Evolutionary conservation across 108 stramenopile species (phyloP), one percentile per base, ranked within the genome.

Genomic region (Schizochytrium sp.): DNA sequence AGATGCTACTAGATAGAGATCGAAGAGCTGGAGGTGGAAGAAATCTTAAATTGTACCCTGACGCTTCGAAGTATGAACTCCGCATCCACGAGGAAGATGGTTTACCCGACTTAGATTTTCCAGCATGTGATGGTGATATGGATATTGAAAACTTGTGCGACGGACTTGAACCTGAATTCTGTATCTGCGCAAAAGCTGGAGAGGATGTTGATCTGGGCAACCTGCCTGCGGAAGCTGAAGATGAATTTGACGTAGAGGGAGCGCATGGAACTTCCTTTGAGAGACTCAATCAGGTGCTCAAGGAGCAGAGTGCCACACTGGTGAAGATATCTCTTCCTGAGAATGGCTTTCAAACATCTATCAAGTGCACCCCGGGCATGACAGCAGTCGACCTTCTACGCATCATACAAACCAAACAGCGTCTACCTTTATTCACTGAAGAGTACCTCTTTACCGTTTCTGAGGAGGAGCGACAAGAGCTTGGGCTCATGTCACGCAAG

Each of bases 71-170:
- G 53, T 91, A 91, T 55, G 89, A 89, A 69, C 69, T 91, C 40
- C 91, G 91, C 45, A 56, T 92, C 45, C 88, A 87, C 88, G 91
- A 88, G 4, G 87, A 76, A 41, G 89, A 72, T 45, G 90, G 91
- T 13, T 19, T 87, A 38, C 90, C 90, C 1, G 91, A 92, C 72
- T 2, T 53, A 15, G 91, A 92, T 72, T 90, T 92, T 12, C 89
- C 91, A 72, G 91, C 91, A 4, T 49, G 90, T 40, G 90, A 88
- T 38, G 4, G 46, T 3, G 45, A 19, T 7, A 90, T 92, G 73
- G 46, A 46, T 15, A 13, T 69, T 44, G 53, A n/a, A 17, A 61
- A 17, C 72, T 45, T 87, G 41, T 61, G 42, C 38, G 90, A 87
- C 4, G 61, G 53, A 4, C 45, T 47, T 38, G 57, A 60, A 13